Conservation (phyloP, 2,329 filamentous ascomycete genomes). For the Cytospora chrysosperma region DNA sequence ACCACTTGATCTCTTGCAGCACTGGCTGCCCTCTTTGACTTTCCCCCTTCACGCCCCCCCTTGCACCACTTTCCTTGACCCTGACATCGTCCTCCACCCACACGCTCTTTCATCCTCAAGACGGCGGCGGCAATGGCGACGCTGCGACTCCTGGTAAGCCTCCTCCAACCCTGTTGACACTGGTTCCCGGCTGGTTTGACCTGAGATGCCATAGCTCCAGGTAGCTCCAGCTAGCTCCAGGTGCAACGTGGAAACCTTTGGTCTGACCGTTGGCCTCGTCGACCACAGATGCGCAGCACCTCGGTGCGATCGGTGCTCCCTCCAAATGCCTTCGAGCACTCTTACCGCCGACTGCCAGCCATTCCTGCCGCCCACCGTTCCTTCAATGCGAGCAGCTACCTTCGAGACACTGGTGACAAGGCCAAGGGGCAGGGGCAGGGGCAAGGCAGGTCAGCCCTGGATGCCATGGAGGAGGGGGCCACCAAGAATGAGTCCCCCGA, state of each 20-base stretch:
- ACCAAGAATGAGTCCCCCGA: constrained; percentile 7
- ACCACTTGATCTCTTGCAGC: constrained; percentile 18
- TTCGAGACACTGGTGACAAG: constrained; percentile 6
- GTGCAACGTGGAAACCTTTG: neutral
- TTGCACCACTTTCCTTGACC: constrained; percentile 13
- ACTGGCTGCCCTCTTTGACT: constrained; percentile 17
- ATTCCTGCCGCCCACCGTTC: constrained; percentile 20
- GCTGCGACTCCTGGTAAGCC: constrained; percentile 25
- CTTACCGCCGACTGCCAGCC: constrained; percentile 20
- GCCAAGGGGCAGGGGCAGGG: constrained; percentile 6
- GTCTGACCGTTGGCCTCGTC: constrained; percentile 12
- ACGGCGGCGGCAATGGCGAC: constrained; percentile 24
- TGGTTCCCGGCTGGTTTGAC: neutral
- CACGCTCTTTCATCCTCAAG: neutral
- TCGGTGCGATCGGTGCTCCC: constrained; percentile 16
- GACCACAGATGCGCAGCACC: constrained; percentile 16
- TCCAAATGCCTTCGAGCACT: constrained; percentile 9
- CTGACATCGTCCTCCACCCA: neutral
- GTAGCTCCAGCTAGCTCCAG: constrained; percentile 7
- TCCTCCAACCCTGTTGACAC: neutral
- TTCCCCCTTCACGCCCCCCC: constrained; percentile 1
- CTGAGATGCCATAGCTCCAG: constrained; percentile 15
- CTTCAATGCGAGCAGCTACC: constrained; percentile 15
- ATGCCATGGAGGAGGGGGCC: constrained; percentile 2
- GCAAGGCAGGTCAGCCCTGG: constrained; percentile 1